Evolutionary conservation across 2,329 filamentous ascomycete genomes (phyloP), one percentile per base, ranked within the genome.

Genomic region (Paradendryphiella salina): DNA sequence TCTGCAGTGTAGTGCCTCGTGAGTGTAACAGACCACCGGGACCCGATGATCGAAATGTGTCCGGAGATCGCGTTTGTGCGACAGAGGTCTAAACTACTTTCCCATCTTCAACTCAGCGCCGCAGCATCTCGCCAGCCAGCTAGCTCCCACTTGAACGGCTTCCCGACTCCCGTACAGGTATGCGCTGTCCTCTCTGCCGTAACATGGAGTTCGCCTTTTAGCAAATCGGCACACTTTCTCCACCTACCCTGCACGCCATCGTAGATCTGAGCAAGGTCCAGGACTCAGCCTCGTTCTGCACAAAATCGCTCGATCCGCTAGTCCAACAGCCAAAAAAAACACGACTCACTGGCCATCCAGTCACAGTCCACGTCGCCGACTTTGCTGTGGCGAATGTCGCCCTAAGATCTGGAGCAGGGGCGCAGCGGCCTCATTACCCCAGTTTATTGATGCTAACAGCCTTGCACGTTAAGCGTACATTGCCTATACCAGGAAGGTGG

Each of bases 201-300:
- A 26, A 33, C n/a, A 26, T 37, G 39, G 26, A 14, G 20, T 49
- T 26, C 21, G 20, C 31, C 11, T 14, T 37, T 11, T 14, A 33
- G 28, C 42, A 29, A 37, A 45, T 49, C 39, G 46, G 40, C 40
- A 44, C 26, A 26, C 37, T 44, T 43, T 38, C 39, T 44, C 46
- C 40, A 45, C 46, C 18, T 8, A 15, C 34, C 31, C 41, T 26
- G 28, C 29, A 33, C 23, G 26, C 44, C 28, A 46, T 46, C 28
- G 46, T 45, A 50, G 46, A 50, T 45, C 34, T 37, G 20, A 33
- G 32, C 40, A 45, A 32, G 26, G 40, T 37, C 38, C 39, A 29
- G 17, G 17, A 13, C 39, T 42, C 36, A 34, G 36, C 37, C 45
- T 41, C 43, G 39, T 28, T 20, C n/a, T 32, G 11, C 17, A 5